Evolutionary conservation across 1,284 basidiomycete species (phyloP).

Genomic region (Irpex sp.): DNA sequence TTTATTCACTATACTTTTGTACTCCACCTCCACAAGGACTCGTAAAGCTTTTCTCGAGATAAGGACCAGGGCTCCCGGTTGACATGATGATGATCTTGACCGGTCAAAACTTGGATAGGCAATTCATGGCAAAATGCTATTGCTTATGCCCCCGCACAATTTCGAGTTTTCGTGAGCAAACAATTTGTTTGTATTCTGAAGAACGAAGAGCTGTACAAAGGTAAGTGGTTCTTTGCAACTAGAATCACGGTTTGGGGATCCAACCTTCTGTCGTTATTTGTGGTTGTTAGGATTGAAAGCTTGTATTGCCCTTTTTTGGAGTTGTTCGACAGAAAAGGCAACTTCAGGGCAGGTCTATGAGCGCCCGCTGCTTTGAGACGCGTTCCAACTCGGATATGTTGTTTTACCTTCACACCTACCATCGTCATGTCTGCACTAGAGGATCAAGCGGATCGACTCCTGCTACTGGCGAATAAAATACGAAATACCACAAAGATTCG

Average conservation of each 20-base stretch:
- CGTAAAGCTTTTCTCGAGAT: too few relatives aligned
- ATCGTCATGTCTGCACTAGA: conserved; percentile 35
- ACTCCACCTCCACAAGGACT: too few relatives aligned
- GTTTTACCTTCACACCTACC: not conserved
- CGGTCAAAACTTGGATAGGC: too few relatives aligned
- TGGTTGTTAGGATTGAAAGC: not conserved
- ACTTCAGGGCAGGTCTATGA: not conserved
- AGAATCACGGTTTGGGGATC: not conserved
- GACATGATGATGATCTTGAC: too few relatives aligned
- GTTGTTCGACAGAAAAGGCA: not conserved
- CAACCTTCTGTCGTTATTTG: not conserved
- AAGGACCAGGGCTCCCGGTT: too few relatives aligned
- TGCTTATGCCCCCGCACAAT: too few relatives aligned
- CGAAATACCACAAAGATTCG: conserved; percentile 25
- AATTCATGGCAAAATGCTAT: too few relatives aligned
- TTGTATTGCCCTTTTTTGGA: not conserved
- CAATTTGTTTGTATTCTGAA: not conserved
- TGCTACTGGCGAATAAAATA: conserved; percentile 33
- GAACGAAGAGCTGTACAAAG: too few relatives aligned
- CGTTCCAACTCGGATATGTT: too few relatives aligned
- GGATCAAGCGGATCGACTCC: conserved; percentile 41
- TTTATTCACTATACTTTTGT: too few relatives aligned
- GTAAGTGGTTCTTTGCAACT: too few relatives aligned
- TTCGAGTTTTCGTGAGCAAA: too few relatives aligned
- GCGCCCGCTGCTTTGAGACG: not conserved